phyloP scores from a whole-genome alignment of 208 protist genomes.

The Trypanosoma avium region DNA sequence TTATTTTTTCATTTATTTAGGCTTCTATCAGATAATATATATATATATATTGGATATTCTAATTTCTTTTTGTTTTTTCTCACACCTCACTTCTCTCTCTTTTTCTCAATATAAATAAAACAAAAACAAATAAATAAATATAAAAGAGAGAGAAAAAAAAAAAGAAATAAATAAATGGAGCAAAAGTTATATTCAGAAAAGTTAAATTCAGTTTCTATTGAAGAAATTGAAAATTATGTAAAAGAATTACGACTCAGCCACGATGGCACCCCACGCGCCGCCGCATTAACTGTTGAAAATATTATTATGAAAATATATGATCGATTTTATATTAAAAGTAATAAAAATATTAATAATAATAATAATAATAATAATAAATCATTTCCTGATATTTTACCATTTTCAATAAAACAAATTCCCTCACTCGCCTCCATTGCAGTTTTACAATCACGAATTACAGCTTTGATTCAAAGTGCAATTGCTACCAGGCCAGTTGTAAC shows the following conservation, averaged over 20 bases:
- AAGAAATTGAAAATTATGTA: slow-evolving; percentile 29
- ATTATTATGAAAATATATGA: slow-evolving; percentile 22
- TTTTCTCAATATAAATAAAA: too few species aligned
- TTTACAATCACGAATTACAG: slow-evolving; percentile 53
- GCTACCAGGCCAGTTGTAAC: slow-evolving; percentile 74
- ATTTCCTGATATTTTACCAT: slow-evolving; percentile 47
- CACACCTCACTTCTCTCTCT: too few species aligned
- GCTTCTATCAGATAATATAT: too few species aligned
- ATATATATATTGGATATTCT: too few species aligned
- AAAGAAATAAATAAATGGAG: too few species aligned
- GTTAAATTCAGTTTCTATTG: not conserved
- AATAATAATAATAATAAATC: slow-evolving; percentile 13
- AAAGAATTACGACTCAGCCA: slow-evolving; percentile 20
- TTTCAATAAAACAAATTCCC: slow-evolving; percentile 56
- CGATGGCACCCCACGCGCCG: not conserved
- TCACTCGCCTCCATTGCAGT: slow-evolving; percentile 42
- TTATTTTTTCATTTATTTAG: slow-evolving; percentile 3
- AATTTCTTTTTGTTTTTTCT: too few species aligned
- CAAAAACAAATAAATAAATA: too few species aligned
- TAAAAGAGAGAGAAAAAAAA: too few species aligned
- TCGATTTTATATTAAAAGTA: slow-evolving; percentile 27
- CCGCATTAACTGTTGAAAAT: slow-evolving; percentile 29
- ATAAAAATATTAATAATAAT: too few species aligned
- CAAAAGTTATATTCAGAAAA: not conserved
- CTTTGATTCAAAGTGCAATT: slow-evolving; percentile 50